These are phyloP conservation scores for Pueraria montana DNA, from an alignment of 306 rosid genomes.

Conservation along the genomic window DNA sequence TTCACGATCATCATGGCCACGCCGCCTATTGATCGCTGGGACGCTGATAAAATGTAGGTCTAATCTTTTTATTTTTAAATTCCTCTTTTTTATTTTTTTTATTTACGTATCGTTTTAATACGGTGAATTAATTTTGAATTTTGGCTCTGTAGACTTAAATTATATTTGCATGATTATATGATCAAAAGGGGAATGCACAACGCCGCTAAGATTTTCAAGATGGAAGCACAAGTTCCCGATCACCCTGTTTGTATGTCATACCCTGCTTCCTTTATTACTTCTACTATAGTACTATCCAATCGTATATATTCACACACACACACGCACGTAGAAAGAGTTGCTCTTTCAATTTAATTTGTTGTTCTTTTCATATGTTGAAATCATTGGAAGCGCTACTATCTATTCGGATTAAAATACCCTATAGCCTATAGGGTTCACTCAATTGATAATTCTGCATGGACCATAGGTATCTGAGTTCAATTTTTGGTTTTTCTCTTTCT, in stretches of 20 bases:
- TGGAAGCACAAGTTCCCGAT: conserved; percentile 46
- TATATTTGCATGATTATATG: conserved; percentile 65
- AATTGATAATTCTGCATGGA: not conserved
- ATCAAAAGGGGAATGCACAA: conserved; percentile 54
- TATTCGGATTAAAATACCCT: not conserved
- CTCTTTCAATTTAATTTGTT: not conserved
- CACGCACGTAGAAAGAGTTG: not conserved
- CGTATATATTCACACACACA: not conserved
- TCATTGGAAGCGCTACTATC: not conserved
- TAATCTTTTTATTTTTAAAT: not conserved
- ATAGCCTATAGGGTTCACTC: not conserved
- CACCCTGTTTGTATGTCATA: conserved; percentile 44
- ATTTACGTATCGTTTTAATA: not conserved
- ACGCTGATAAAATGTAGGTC: conserved; percentile 31
- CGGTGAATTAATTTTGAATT: not conserved
- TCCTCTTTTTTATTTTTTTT: not conserved
- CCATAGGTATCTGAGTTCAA: not conserved
- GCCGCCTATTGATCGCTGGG: not conserved
- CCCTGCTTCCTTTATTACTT: not conserved
- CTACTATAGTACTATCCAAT: no score
- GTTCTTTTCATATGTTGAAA: not conserved
- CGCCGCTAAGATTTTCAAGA: conserved; percentile 58
- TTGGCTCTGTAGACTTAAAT: conserved; percentile 43
- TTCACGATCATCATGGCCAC: conserved; percentile 11
- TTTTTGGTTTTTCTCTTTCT: conserved; percentile 16